Base-by-base conservation (phyloP, 139 green algal species). In the Chlamydomonas urium region DNA sequence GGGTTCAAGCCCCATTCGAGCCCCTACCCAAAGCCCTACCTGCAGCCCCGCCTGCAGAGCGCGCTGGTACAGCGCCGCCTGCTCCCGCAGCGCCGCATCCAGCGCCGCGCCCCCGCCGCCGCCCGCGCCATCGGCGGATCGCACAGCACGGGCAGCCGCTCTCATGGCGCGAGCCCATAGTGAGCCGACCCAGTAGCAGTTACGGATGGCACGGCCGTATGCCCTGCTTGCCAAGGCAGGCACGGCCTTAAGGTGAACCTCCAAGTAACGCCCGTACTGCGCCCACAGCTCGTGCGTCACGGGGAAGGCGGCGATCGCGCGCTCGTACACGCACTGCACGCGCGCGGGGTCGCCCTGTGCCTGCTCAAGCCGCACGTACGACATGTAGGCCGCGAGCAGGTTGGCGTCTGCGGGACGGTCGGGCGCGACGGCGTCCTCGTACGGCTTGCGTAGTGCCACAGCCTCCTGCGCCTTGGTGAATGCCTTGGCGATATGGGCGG, bases 111-210 rank as follows among this genome's bases (percentile, higher is more conserved):
- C 66, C 21, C 38, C 6, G n/a, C 21, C 65, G 4, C 36, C 36
- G 23, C 14, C 65, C 10, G 17, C 38, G 17, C 45, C 63, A n/a
- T n/a, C n/a, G n/a, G n/a, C n/a, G n/a, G n/a, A n/a, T n/a, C n/a
- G n/a, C n/a, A n/a, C n/a, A 34, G 4, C 26, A 4, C 63, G 62
- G 38, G 91, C 81, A 36, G 86, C 29, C 21, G 79, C 78, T 0
- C 81, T 66, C n/a, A 93, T 71, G 1, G 72, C 75, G 3, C 73
- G 42, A 10, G 72, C 80, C 90, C 90, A 96, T 65, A 96, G 47
- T 1, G 63, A 35, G 1, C 87, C 89, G 34, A 92, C 77, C 91
- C 91, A 96, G 45, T 88, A 88, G 77, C 91, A 96, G 82, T 96
- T 96, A 65, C 89, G 84, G 38, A 87, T 62, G 14, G 89, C 89